Percentiles rank a stretch among this genome's conserved stretches.
Evolutionary conservation across 305 asterid species (phyloP).

Genomic region (Rubia tinctorum): DNA sequence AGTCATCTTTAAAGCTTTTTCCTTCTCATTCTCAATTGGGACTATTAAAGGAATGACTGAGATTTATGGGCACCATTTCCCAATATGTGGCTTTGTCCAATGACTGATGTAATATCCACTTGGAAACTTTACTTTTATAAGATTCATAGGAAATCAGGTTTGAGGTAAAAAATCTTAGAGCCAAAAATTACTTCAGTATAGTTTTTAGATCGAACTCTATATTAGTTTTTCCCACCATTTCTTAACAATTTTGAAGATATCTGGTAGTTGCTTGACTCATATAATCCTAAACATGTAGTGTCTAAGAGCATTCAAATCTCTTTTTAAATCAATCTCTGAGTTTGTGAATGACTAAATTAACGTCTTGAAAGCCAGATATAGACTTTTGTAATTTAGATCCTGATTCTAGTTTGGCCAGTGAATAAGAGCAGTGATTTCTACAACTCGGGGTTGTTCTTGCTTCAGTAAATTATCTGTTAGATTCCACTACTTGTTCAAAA

Average conservation of each 20-base stretch:
- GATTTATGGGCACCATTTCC: too few species aligned
- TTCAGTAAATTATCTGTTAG: not conserved
- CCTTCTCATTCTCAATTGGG: not conserved
- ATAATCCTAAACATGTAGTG: not conserved
- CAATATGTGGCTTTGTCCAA: not conserved
- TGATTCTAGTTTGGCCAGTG: not conserved
- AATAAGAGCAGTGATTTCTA: too few species aligned
- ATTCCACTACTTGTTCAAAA: not conserved
- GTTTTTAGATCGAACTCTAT: too few species aligned
- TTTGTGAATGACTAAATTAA: not conserved
- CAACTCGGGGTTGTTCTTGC: not conserved
- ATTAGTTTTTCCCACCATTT: too few species aligned
- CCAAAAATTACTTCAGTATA: too few species aligned
- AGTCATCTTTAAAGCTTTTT: not conserved
- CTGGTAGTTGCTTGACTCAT: not conserved
- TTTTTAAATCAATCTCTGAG: not conserved
- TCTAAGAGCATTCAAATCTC: not conserved
- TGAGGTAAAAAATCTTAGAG: too few species aligned
- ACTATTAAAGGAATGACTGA: not conserved
- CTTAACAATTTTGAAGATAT: too few species aligned
- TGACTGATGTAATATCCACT: not conserved
- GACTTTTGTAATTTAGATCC: not conserved
- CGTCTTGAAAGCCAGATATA: not conserved
- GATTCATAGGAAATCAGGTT: too few species aligned
- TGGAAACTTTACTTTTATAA: not conserved